Base-by-base conservation (phyloP, 2,329 filamentous ascomycete species). In the Hypomyces rosellus region DNA sequence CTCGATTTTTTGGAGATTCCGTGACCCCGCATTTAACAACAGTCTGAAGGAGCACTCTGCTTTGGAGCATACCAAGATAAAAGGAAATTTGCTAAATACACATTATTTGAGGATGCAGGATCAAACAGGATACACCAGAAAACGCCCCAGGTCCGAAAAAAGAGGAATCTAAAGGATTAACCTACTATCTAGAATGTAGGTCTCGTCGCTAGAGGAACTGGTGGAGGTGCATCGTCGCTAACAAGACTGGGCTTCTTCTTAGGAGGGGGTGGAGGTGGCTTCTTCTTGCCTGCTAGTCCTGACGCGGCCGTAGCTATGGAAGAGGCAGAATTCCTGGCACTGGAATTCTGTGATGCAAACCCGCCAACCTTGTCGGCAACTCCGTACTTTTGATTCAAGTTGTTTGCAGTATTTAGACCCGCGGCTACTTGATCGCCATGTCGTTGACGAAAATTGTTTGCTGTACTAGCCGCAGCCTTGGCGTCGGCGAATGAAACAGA, bases 391-490 rank as follows among this genome's bases (percentile, higher is more conserved):
- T 84, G 76, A 49, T 82, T 80, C 49, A 84, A 58, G 2, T 69
- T 71, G 53, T 76, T 79, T 4, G 82, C 82, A 16, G 73, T 75
- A 59, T 74, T 71, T 59, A 76, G 73, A 0, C 84, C 84, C 5
- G 78, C 69, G 1, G 79, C 76, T 5, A 87, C 78, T 62, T 88
- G 82, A 15, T 85, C 84, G 3, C 84, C 80, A 59, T 89, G 84
- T 25, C 84, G 71, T 62, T 88, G 80, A 13, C 83, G 81, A 64
- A 89, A 87, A 61, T 85, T 85, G 55, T 81, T 84, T 37, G 78
- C 77, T 36, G 82, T 86, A 25, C 74, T 73, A 1, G 80, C 84
- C 13, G 82, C 78, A 37, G 73, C 68, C 52, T 72, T 74, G 8
- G 78, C 74, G 59, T 88, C 82, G 4, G 78, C 68, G 2, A 83